These are phyloP conservation scores for Meyerozyma guilliermondii DNA, from an alignment of 1,139 yeast species.

Conservation along the genomic window DNA sequence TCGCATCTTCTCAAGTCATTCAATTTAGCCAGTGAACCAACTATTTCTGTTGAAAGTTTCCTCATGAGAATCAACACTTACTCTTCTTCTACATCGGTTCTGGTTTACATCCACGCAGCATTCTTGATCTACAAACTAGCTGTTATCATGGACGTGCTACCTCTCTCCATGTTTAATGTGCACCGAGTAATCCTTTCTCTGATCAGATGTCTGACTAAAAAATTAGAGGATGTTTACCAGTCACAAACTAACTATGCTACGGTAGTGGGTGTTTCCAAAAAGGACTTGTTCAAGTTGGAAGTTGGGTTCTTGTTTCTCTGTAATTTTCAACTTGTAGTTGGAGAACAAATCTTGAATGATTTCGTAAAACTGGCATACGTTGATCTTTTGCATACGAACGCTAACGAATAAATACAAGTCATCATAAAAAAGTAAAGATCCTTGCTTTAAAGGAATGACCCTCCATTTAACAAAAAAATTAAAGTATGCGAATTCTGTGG, in stretches of 20 bases:
- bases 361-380: conserved; percentile 20
- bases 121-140: conserved; percentile 33
- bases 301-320: conserved; percentile 38
- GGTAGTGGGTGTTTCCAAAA: conserved; percentile 39
- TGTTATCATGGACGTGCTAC: conserved; percentile 28
- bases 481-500: conserved; percentile 36
- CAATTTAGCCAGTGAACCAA: conserved; percentile 32
- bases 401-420: not conserved
- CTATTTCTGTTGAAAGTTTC: conserved; percentile 32
- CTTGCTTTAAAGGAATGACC: not conserved
- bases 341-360: conserved; percentile 28
- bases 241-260: conserved; percentile 40
- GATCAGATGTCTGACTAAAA: conserved; percentile 42
- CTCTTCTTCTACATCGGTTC: conserved; percentile 37
- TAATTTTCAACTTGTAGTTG: conserved; percentile 35
- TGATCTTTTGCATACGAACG: not conserved
- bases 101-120: conserved; percentile 39
- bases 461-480: conserved; percentile 6
- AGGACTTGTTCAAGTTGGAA: conserved; percentile 36
- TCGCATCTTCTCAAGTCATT: conserved; percentile 29
- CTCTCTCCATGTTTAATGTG: conserved; percentile 29
- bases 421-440: not conserved
- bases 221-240: conserved; percentile 40
- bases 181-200: conserved; percentile 37
- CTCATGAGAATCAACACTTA: conserved; percentile 37